Evolutionary conservation across 441 rosid genomes (phyloP), one percentile per base, ranked within the genome.

Genomic region (Erysimum cheiri): DNA sequence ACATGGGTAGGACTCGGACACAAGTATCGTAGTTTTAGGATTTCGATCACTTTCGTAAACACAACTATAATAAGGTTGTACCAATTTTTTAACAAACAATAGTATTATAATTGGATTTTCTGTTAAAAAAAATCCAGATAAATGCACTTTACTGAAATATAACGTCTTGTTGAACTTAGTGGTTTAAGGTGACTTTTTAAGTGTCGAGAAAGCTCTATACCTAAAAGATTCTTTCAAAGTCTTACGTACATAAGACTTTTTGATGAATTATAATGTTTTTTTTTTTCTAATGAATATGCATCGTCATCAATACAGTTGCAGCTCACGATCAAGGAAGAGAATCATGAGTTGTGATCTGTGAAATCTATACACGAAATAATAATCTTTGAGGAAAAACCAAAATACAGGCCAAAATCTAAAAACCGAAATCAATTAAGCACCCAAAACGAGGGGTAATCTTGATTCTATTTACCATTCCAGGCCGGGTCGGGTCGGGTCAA

Each of bases 1-100:
- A 55, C 35, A 33, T 54, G 69, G 60, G n/a, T 35, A 39, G 14
- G 54, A 65, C 66, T 65, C 60, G 3, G 76, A 72, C 76, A 72
- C 28, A 64, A 17, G 26, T 37, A 57, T 55, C 22, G 6, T 55
- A 28, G 64, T 54, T 36, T n/a, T 44, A 53, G 6, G 35, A n/a
- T 3, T 36, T 13, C 33, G 32, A 46, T 4, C 13, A 33, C 55
- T 54, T 31, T 17, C 26, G 14, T 50, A 37, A 39, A 19, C 24
- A 44, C 22, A 19, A 44, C 61, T 56, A 56, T 19, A 19, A 56
- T 17, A 17, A 57, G 8, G 44, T 17, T 35, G 10, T 35, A 33
- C 29, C 14, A 57, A 11, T n/a, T n/a, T 32, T 46, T 56, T 28
- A 56, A 35, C 28, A 56, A 35, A 56, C 29, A 1, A 35, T 17